A percentile compares a stretch with the other conserved stretches of the same genome.
Conservation (phyloP, 768 basidiomycete species). For the Dacryopinax spathularia region DNA sequence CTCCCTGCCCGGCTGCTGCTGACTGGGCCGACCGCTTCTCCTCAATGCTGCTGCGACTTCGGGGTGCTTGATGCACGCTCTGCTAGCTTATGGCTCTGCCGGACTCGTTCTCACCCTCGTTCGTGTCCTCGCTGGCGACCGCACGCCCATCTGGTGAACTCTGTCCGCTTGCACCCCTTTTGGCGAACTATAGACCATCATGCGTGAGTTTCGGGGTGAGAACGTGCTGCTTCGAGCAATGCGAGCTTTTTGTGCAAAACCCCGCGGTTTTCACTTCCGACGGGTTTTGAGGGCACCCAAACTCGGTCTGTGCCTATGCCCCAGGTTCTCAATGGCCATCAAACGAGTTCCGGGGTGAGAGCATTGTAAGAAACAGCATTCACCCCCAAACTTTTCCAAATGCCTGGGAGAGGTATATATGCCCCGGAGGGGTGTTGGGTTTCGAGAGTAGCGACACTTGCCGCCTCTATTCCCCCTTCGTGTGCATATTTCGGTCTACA, state of each 20-base stretch:
- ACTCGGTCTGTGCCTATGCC: neutral
- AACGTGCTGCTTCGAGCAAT: neutral
- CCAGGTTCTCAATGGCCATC: neutral
- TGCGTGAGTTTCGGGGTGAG: neutral
- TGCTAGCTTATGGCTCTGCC: neutral
- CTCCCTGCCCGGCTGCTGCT: neutral
- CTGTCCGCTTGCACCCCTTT: neutral
- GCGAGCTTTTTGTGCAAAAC: no score
- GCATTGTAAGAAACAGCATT: neutral
- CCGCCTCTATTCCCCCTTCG: neutral
- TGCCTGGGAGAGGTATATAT: neutral
- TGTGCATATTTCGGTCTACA: neutral
- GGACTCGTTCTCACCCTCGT: neutral
- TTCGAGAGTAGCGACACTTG: neutral
- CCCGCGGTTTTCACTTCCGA: no score
- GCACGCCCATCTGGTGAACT: neutral
- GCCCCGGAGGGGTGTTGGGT: neutral
- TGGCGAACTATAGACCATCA: neutral
- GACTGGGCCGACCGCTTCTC: neutral
- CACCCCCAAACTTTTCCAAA: neutral
- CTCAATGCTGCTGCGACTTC: neutral
- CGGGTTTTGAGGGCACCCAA: no score
- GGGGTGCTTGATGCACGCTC: neutral
- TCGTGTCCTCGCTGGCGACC: neutral
- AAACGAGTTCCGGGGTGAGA: neutral